Base-by-base conservation (phyloP, 495 filamentous ascomycete species). In the Hypomontagnella monticulosa region DNA sequence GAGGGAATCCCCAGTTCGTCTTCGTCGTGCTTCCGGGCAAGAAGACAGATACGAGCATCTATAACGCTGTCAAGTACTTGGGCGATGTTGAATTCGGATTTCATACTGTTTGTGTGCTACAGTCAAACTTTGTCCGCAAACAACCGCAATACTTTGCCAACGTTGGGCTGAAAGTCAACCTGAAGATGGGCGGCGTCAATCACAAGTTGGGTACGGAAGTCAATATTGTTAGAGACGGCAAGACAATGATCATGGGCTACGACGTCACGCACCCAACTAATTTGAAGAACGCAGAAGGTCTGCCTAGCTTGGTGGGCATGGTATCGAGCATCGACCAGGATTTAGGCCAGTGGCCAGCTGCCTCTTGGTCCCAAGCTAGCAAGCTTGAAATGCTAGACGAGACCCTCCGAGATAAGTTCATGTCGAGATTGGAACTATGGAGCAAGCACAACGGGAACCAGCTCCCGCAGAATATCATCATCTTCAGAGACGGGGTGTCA, bases 211-310 rank as follows among this genome's bases (percentile, higher is more conserved):
- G 73, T 0, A 44, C 74, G 0, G 60, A 73, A 0, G 80, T 89
- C 2, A 81, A 79, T 6, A 71, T 92, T n/a, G 71, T 95, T 36
- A 77, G 75, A 36, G 78, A 88, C 16, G 82, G 82, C 4, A 85
- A 84, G 19, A 74, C 69, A 2, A 97, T 97, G 90, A 78, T 97
- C 14, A 77, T 94, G 33, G 93, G 93, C 0, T 87, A 93, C 41
- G 93, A 97, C 67, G 93, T 96, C 2, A 95, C 92, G 0, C 93
- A 97, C 67, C 93, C 93, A 0, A 91, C 90, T 0, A 91, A 93
- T 7, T 84, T 90, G 0, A 85, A 84, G 12, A 73, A 78, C 9
- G 78, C 84, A 0, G 51, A 57, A 2, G 73, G 70, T 12, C 71
- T 75, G 6, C 92, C 92, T 4, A 91, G 88, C 66, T 85, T 95